A percentile compares a stretch with the other conserved stretches of the same genome.
Evolutionary conservation across 805 yeast genomes (phyloP).

Genomic region (Zygotorulaspora danielsina): DNA sequence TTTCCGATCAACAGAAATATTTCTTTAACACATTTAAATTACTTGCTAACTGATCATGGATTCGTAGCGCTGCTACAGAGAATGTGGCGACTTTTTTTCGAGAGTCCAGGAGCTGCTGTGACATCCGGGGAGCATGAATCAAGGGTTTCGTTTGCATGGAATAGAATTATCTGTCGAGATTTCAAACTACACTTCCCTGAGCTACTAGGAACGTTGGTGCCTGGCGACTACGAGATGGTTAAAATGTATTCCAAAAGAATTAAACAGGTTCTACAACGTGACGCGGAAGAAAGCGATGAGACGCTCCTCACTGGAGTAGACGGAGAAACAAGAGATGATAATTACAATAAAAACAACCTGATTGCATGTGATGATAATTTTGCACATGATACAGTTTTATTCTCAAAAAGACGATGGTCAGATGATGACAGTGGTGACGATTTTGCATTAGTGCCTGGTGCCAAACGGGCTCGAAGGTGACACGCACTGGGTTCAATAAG

Average conservation of each 20-base stretch:
- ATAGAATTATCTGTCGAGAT: conserved; percentile 29
- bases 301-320: neutral
- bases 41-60: conserved; percentile 19
- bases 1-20: conserved; percentile 30
- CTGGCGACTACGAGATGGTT: conserved; percentile 26
- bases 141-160: conserved; percentile 26
- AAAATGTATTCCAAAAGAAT: conserved; percentile 13
- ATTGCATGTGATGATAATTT: conserved; percentile 17
- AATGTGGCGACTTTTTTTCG: conserved; percentile 22
- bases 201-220: conserved; percentile 21
- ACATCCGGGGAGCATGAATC: conserved; percentile 1
- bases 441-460: conserved; percentile 3
- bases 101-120: neutral
- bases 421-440: neutral
- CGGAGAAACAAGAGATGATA: neutral
- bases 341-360: conserved; percentile 6
- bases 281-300: neutral
- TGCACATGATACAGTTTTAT: conserved; percentile 1
- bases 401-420: conserved; percentile 7
- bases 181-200: conserved; percentile 31
- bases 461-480: conserved; percentile 1
- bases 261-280: neutral
- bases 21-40: conserved; percentile 24
- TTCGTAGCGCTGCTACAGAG: conserved; percentile 22
- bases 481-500: no score